Conservation (phyloP, 1,284 basidiomycete genomes). For the Ustilago hordei region DNA sequence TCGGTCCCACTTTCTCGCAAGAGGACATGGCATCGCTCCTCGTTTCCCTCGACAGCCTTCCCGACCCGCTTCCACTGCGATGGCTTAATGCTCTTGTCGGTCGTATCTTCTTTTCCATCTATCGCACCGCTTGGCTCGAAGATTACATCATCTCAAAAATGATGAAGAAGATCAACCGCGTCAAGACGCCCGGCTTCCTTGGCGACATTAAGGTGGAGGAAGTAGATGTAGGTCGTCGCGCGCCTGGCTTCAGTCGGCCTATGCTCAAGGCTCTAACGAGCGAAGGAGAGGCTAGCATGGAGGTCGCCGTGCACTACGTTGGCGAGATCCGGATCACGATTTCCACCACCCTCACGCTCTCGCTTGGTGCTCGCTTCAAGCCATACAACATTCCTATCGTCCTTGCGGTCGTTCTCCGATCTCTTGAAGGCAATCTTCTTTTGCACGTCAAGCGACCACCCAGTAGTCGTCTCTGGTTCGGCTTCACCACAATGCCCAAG, state of each 20-base stretch:
- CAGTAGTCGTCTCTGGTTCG: conserved; percentile 95
- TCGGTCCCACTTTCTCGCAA: conserved; percentile 77
- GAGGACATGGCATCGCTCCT: conserved; percentile 87
- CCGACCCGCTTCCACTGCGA: conserved; percentile 93
- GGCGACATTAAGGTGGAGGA: conserved; percentile 87
- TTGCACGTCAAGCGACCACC: conserved; percentile 95
- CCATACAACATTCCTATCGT: conserved; percentile 89
- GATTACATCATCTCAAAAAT: conserved; percentile 85
- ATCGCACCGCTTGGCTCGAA: conserved; percentile 84
- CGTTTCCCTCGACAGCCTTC: conserved; percentile 85
- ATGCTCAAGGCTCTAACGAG: conserved; percentile 96
- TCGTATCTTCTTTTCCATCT: conserved; percentile 90
- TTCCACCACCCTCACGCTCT: conserved; percentile 87
- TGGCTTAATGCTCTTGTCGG: conserved; percentile 96
- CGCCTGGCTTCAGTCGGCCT: conserved; percentile 79
- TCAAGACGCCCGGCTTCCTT: conserved; percentile 87
- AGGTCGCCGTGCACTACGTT: conserved; percentile 84
- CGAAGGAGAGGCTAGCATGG: conserved; percentile 90
- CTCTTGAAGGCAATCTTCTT: conserved; percentile 89
- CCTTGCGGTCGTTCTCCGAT: conserved; percentile 83
- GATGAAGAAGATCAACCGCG: conserved; percentile 91
- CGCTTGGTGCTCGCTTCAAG: conserved; percentile 79
- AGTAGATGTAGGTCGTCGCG: conserved; percentile 85
- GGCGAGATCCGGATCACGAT: conserved; percentile 90
- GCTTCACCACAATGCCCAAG: conserved; percentile 90